A percentile compares a stretch with the other conserved stretches of the same genome.
phyloP scores from a whole-genome alignment of 140 eudicot species.

The Bidens hawaiensis region DNA sequence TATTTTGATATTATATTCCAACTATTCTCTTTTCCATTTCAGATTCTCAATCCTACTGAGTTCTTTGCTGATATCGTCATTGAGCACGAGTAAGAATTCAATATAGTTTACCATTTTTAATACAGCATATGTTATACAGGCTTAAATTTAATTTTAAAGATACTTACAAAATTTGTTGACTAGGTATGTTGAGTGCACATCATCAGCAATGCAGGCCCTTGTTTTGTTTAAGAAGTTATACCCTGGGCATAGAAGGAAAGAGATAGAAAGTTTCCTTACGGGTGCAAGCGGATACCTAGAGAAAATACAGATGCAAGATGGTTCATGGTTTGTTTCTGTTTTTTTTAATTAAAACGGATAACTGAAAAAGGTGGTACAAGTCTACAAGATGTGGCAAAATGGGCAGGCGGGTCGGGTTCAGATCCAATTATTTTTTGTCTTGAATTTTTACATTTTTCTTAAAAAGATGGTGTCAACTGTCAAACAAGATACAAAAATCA shows the following conservation, averaged over 20 bases:
- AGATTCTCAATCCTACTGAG: conserved; percentile 77
- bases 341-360: neutral
- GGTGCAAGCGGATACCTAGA: conserved; percentile 52
- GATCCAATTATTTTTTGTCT: neutral
- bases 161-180: conserved; percentile 10
- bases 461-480: neutral
- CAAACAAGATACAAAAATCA: neutral
- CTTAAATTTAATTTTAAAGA: neutral
- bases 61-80: conserved; percentile 69
- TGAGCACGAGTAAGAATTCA: conserved; percentile 65
- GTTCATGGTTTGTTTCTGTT: conserved; percentile 59
- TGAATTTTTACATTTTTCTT: neutral
- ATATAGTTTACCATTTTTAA: neutral
- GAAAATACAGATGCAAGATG: conserved; percentile 64
- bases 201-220: conserved; percentile 72
- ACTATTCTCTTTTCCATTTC: conserved; percentile 6
- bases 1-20: neutral
- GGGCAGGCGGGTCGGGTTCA: neutral
- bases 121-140: neutral
- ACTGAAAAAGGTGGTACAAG: neutral
- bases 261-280: conserved; percentile 49
- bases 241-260: conserved; percentile 64
- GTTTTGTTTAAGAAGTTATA: conserved; percentile 59
- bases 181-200: conserved; percentile 89
- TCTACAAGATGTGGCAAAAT: neutral